Evolutionary conservation across 108 stramenopile species (phyloP).

Genomic region (Skeletonema tropicum): DNA sequence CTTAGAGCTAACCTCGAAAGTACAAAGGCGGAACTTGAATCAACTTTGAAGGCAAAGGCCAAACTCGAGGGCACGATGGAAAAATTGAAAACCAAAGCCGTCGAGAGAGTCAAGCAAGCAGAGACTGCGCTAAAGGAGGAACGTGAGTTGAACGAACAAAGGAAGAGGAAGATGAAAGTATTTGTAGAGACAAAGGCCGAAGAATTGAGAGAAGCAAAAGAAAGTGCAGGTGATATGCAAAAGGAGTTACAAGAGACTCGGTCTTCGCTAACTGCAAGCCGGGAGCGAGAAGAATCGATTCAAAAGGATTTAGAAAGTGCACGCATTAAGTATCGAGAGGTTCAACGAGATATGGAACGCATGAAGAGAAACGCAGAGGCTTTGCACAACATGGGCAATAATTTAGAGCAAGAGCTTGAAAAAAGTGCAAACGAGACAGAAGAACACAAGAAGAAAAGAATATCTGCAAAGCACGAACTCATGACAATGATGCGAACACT

Average conservation of each 20-base stretch:
- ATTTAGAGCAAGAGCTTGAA: conserved; percentile 72
- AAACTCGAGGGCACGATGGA: conserved; percentile 66
- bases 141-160: conserved; percentile 76
- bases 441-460: conserved; percentile 84
- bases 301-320: conserved; percentile 76
- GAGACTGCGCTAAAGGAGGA: conserved; percentile 71
- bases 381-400: conserved; percentile 73
- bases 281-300: conserved; percentile 57
- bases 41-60: conserved; percentile 53
- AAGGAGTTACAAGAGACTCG: conserved; percentile 71
- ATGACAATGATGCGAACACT: conserved; percentile 81
- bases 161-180: conserved; percentile 84
- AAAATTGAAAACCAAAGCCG: conserved; percentile 61
- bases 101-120: conserved; percentile 58
- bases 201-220: conserved; percentile 76
- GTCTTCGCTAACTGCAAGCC: conserved; percentile 60
- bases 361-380: conserved; percentile 82
- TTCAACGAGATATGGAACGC: conserved; percentile 77
- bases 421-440: conserved; percentile 81
- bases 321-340: conserved; percentile 75
- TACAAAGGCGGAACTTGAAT: conserved; percentile 43
- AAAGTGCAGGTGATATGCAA: conserved; percentile 62
- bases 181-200: conserved; percentile 88
- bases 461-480: conserved; percentile 85
- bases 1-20: conserved; percentile 53